Evolutionary conservation across 2,329 filamentous ascomycete species (phyloP), one percentile per base, ranked within the genome.

Genomic region (Pezicula radicicola): DNA sequence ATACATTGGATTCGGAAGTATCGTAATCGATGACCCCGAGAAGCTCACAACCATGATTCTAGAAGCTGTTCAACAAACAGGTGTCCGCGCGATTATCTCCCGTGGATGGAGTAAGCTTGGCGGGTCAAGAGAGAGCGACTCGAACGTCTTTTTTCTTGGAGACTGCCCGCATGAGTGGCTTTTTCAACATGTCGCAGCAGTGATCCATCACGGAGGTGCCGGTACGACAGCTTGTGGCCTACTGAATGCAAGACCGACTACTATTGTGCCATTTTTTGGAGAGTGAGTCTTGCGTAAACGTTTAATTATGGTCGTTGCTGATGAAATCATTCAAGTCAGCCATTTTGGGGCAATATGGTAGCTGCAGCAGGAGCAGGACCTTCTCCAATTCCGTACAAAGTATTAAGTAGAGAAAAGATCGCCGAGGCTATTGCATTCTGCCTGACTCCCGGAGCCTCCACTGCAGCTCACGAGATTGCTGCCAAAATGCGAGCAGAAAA

Each of bases 321-420:
- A 21, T 21, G 5, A 21, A 3, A 21, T 21, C 5, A 21, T 21
- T 21, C 21, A 21, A 21, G 21, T 39, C 73, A 75, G 55, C 71
- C 70, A n/a, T 75, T 75, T 53, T 75, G 73, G 72, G 72, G 69
- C 10, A 59, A 66, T 10, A 74, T 74, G 70, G 65, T 75, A 1
- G 65, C 65, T 2, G 59, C 60, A 25, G 71, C 70, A 2, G 72
- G 71, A n/a, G 73, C 72, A 6, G 73, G 73, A 2, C 71, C 71
- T 9, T 46, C 63, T n/a, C 66, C 72, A 0, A 67, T 72, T 6
- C 66, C 69, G 1, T 64, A 70, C 49, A 70, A 69, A 55, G 53
- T 60, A 16, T 63, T 75, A 1, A 66, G 58, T 6, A 58, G 51
- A 2, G 60, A 69, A 18, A 69, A 63, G 15, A 64, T 75, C 4